Percentiles rank a stretch among this genome's conserved stretches.
phyloP scores from a whole-genome alignment of 345 rosid species.

The Camelina sativa region DNA sequence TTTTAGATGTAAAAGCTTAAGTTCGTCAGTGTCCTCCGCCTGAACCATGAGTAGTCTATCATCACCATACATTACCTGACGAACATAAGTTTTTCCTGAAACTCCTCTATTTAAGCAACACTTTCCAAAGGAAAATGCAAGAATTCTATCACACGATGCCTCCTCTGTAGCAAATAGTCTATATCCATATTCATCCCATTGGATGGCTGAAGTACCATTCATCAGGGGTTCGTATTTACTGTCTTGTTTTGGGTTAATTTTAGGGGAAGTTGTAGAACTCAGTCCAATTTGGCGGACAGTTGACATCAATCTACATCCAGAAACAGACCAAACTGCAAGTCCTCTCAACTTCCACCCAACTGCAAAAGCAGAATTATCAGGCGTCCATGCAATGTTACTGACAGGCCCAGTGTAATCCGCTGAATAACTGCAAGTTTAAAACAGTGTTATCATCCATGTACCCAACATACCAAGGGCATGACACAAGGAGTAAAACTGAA shows the following conservation, averaged over 20 bases:
- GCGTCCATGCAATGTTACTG: constrained; percentile 93
- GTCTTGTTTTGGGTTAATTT: constrained; percentile 72
- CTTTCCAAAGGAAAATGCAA: constrained; percentile 93
- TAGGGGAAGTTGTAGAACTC: constrained; percentile 82
- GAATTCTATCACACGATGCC: constrained; percentile 79
- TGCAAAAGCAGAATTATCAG: constrained; percentile 97
- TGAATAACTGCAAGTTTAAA: constrained; percentile 66
- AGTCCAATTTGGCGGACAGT: constrained; percentile 93
- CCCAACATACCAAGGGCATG: not conserved
- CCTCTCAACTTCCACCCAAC: constrained; percentile 99
- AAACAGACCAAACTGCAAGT: constrained; percentile 94
- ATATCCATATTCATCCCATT: constrained; percentile 98
- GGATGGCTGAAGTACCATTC: constrained; percentile 83
- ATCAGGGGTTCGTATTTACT: constrained; percentile 83
- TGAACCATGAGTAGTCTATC: constrained; percentile 96
- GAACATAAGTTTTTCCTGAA: constrained; percentile 88
- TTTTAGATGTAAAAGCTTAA: constrained; percentile 83
- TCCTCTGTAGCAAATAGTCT: constrained; percentile 89
- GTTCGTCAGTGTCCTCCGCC: constrained; percentile 93
- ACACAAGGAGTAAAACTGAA: not conserved
- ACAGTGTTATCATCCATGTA: constrained; percentile 4
- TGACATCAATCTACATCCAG: constrained; percentile 98
- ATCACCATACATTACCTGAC: constrained; percentile 95
- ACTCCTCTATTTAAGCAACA: constrained; percentile 96
- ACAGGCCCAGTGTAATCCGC: constrained; percentile 95